Base-by-base conservation (phyloP, 345 rosid species). In the Aquilaria malaccensis region DNA sequence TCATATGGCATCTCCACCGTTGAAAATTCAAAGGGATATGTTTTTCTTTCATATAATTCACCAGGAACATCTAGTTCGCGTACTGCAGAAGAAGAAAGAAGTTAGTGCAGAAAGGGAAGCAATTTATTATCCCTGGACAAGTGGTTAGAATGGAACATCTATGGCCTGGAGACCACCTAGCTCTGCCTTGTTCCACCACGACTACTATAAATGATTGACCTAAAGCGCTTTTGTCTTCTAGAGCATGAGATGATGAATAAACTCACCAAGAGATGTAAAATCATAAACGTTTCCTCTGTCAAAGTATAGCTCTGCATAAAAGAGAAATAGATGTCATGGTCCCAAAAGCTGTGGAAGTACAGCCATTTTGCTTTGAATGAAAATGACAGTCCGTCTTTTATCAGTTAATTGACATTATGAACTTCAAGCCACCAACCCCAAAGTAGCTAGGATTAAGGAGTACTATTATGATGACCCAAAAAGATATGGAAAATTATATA, bases 211-310 rank as follows among this genome's bases (percentile, higher is more conserved):
- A 22, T 22, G 22, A 22, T 22, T 22, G 22, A 22, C 22, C 22
- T 22, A 22, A 22, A 22, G 22, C 1, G 22, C 22, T 22, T 22
- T 22, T 22, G 22, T 22, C 22, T 22, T 22, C 22, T 22, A 22
- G 22, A 22, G 22, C 22, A 22, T 22, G 22, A 15, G n/a, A 60
- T 33, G 48, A 29, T 63, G 45, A 52, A 55, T 50, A 13, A 37
- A 72, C 86, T 79, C 71, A 76, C 86, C 86, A 2, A 82, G 83
- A 59, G 86, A 82, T 31, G 82, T 77, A 64, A 82, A 82, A 61
- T 82, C 86, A 59, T 82, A 82, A 58, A 77, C 79, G 77, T 82
- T 82, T 76, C 81, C 83, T 66, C 78, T 75, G 64, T 82, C 86
- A 32, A 82, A 79, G 58, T 68, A 74, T 62, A 82, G 14, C 50